Base-by-base conservation (phyloP, 164 flowering plant species). In the Houttuynia cordata region DNA sequence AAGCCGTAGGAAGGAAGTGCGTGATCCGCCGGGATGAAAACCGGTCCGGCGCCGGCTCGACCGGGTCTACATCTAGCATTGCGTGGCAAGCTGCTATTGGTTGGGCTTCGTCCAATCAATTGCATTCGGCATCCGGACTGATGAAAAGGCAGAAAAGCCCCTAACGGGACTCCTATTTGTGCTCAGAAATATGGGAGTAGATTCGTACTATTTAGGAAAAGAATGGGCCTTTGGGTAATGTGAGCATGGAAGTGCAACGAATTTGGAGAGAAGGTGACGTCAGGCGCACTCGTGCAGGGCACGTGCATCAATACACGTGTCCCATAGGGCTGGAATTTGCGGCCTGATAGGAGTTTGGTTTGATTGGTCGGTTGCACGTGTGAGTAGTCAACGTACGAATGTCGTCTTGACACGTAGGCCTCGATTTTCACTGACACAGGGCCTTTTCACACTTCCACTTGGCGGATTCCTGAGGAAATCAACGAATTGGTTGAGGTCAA, bases 201-300 rank as follows among this genome's bases (percentile, higher is more conserved):
- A 19, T 3, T 60, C 25, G 55, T 37, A 50, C 17, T 14, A 30
- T 22, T 12, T 25, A 59, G 18, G 24, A 40, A 37, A 59, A 19
- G 21, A 39, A 62, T 57, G 64, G 47, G 49, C 57, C 49, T 53
- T 62, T 40, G 23, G 24, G 57, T 30, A 37, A 53, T 49, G 64
- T 51, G 13, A 30, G 40, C 8, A 19, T 10, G 57, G 52, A 62
- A 47, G 64, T 45, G 21, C 17, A 8, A 19, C 18, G 37, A 10
- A 51, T 51, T 51, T 51, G 24, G n/a, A n/a, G n/a, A n/a, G n/a
- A n/a, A n/a, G n/a, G n/a, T 45, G 1, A 45, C 49, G 49, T 45
- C 49, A 45, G 3, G 49, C 17, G 17, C 49, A 45, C 14, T 45
- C 49, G 49, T 45, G 5, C 49, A 17, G 9, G 17, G 49, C 17